These are phyloP conservation scores for Hypoxylon sp. DNA, from an alignment of 2,329 filamentous ascomycete genomes.

Conservation along the genomic window DNA sequence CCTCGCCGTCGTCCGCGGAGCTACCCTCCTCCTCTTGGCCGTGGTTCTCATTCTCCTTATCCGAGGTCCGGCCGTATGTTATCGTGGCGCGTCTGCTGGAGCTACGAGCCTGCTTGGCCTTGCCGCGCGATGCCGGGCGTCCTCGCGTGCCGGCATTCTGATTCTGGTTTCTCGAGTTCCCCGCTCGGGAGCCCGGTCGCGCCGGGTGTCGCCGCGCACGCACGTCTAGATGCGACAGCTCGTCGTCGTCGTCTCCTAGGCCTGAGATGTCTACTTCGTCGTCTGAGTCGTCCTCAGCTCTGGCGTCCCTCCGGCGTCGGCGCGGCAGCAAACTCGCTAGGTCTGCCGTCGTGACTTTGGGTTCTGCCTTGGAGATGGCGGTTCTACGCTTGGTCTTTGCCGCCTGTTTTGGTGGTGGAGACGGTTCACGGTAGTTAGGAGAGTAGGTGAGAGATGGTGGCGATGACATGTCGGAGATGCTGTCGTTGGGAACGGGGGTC, in stretches of 20 bases:
- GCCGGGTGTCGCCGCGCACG: slow-evolving; percentile 54
- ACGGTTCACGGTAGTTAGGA: slow-evolving; percentile 65
- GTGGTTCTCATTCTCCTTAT: slow-evolving; percentile 70
- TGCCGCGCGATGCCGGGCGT: slow-evolving; percentile 29
- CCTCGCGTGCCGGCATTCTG: slow-evolving; percentile 36
- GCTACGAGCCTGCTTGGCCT: slow-evolving; percentile 23
- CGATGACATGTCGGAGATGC: slow-evolving; percentile 71
- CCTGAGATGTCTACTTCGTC: slow-evolving; percentile 65
- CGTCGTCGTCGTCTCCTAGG: slow-evolving; percentile 69
- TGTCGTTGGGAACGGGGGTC: slow-evolving; percentile 59
- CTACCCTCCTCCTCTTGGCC: slow-evolving; percentile 56
- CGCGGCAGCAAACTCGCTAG: slow-evolving; percentile 69
- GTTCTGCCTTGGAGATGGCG: slow-evolving; percentile 55
- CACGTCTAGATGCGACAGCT: slow-evolving; percentile 65
- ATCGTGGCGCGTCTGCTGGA: slow-evolving; percentile 52
- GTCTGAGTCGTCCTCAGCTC: slow-evolving; percentile 60
- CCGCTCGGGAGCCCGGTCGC: slow-evolving; percentile 52
- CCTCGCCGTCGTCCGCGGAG: slow-evolving; percentile 56
- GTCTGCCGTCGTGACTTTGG: slow-evolving; percentile 68
- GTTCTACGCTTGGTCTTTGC: slow-evolving; percentile 54
- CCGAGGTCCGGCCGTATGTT: slow-evolving; percentile 69
- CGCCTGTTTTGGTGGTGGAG: slow-evolving; percentile 50
- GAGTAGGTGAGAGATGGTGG: slow-evolving; percentile 78
- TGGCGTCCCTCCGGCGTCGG: slow-evolving; percentile 60
- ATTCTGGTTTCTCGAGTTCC: slow-evolving; percentile 50